phyloP scores from a whole-genome alignment of 2,329 filamentous ascomycete genomes.

The Trichophyton simii region DNA sequence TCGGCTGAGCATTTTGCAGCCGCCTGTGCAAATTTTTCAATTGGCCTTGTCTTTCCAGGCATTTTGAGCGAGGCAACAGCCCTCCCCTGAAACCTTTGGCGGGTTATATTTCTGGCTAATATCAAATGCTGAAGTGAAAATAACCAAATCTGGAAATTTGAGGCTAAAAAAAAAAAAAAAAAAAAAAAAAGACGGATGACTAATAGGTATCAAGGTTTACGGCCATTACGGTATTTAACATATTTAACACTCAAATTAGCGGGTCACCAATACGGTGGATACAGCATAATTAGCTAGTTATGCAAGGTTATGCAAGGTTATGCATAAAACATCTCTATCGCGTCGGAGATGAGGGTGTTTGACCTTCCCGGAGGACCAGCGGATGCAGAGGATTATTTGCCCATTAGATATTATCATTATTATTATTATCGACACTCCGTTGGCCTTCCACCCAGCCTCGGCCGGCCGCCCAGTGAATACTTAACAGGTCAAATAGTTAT shows the following conservation, averaged over 20 bases:
- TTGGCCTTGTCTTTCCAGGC: conserved; percentile 45
- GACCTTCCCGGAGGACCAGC: neutral
- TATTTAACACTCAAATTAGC: neutral
- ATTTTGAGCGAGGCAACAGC: conserved; percentile 20
- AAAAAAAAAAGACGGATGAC: neutral
- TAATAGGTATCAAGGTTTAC: neutral
- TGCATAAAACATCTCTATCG: neutral
- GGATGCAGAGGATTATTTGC: neutral
- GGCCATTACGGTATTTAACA: neutral
- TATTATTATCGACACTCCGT: too few species aligned
- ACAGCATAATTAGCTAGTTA: too few species aligned
- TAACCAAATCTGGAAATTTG: neutral
- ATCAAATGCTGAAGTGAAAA: neutral
- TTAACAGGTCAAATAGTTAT: neutral
- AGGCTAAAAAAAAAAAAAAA: neutral
- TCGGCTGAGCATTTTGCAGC: conserved; percentile 54
- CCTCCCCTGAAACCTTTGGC: neutral
- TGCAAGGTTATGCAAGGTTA: neutral
- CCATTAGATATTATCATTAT: neutral
- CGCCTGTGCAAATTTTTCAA: conserved; percentile 56
- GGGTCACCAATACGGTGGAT: too few species aligned
- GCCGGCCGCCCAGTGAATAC: neutral
- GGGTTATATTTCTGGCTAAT: neutral
- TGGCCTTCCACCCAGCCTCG: neutral
- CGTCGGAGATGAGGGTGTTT: too few species aligned